Conservation (phyloP, 164 flowering plant species). For the Piper longum region DNA sequence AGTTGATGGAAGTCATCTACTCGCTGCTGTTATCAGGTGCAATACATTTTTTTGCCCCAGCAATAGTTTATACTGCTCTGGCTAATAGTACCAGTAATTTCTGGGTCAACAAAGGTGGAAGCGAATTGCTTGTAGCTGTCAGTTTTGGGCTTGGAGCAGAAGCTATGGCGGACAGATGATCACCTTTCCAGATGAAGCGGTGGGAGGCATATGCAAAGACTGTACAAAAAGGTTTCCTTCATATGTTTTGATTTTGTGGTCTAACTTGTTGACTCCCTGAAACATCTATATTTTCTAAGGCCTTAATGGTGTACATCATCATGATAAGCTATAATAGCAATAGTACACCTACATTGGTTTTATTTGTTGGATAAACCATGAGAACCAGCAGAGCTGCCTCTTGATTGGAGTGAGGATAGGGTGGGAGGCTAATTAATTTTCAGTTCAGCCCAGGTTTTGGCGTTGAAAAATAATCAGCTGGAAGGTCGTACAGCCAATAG, state of each 20-base stretch:
- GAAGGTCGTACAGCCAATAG: no score
- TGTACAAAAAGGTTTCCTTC: constrained; percentile 68
- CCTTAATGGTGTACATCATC: not conserved
- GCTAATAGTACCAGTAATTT: not conserved
- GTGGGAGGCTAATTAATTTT: no score
- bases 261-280: not conserved
- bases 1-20: constrained; percentile 82
- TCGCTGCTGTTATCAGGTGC: constrained; percentile 87
- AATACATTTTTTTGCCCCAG: constrained; percentile 59
- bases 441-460: no score
- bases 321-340: no score
- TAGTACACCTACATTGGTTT: no score
- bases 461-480: no score
- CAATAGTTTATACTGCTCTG: constrained; percentile 22
- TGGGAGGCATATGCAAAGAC: constrained; percentile 86
- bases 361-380: no score
- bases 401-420: no score
- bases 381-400: no score
- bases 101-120: constrained; percentile 84
- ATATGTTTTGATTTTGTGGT: not conserved
- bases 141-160: constrained; percentile 82
- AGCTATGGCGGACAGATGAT: constrained; percentile 87
- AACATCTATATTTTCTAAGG: not conserved
- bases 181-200: constrained; percentile 47
- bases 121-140: constrained; percentile 85